phyloP scores from a whole-genome alignment of 495 filamentous ascomycete species.

The Aspergillus carlsbadensis region DNA sequence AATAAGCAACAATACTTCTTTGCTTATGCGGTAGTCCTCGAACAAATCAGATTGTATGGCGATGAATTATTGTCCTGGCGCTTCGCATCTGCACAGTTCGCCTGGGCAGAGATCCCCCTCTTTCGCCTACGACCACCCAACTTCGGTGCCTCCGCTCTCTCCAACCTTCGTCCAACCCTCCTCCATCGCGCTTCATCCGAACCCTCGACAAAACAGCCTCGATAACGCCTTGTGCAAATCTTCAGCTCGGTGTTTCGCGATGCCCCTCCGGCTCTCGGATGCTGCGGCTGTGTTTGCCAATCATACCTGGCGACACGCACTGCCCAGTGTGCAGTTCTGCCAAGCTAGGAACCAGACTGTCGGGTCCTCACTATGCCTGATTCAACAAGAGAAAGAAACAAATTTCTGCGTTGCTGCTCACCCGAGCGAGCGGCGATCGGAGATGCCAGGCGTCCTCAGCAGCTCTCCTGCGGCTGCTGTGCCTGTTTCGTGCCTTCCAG shows the following conservation, averaged over 20 bases:
- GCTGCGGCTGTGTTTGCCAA: conserved; percentile 28
- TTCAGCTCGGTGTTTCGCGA: neutral
- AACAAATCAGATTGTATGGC: conserved; percentile 7
- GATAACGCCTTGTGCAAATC: neutral
- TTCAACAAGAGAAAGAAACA: conserved; percentile 17
- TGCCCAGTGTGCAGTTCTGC: conserved; percentile 22
- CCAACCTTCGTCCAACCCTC: conserved; percentile 3
- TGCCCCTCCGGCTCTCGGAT: conserved; percentile 8
- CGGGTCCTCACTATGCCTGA: conserved; percentile 32
- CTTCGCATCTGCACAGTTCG: neutral
- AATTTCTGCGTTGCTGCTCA: conserved; percentile 19
- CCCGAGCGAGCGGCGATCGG: conserved; percentile 17
- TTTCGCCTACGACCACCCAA: neutral
- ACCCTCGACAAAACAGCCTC: neutral
- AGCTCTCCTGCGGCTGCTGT: conserved; percentile 10
- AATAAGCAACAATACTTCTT: conserved; percentile 3
- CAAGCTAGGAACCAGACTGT: conserved; percentile 37
- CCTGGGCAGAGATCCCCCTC: neutral
- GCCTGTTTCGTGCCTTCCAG: conserved; percentile 3
- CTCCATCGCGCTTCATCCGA: neutral
- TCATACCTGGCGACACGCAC: conserved; percentile 31
- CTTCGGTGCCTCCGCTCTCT: neutral
- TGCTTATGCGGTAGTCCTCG: neutral
- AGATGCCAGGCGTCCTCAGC: conserved; percentile 14
- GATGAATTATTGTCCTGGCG: conserved; percentile 2